Evolutionary conservation across 768 basidiomycete genomes (phyloP).

Genomic region (Clitopilus hobsonii): DNA sequence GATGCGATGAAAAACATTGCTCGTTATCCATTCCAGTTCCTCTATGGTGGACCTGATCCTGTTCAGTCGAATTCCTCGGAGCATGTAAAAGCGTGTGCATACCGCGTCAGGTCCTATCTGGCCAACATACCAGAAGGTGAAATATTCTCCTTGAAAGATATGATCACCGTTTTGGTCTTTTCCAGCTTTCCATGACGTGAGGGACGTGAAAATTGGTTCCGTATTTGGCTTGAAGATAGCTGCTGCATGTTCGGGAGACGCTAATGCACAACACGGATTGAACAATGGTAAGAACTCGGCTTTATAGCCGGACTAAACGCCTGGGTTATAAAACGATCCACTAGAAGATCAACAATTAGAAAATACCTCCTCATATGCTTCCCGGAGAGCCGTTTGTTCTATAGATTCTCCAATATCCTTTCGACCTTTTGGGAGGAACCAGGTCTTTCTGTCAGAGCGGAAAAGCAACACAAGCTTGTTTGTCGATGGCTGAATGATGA

Average conservation of each 20-base stretch:
- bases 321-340: background rate
- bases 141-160: constrained; percentile 41
- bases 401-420: constrained; percentile 65
- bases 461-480: constrained; percentile 48
- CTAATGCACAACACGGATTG: constrained; percentile 36
- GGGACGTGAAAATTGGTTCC: constrained; percentile 43
- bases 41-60: constrained; percentile 34
- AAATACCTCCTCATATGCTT: constrained; percentile 64
- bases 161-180: constrained; percentile 5
- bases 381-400: constrained; percentile 54
- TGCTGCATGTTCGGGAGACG: constrained; percentile 20
- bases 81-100: constrained; percentile 14
- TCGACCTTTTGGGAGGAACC: constrained; percentile 61
- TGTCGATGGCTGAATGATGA: constrained; percentile 56
- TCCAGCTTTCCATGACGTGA: constrained; percentile 21
- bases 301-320: constrained; percentile 44
- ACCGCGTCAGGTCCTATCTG: constrained; percentile 48
- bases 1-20: constrained; percentile 36
- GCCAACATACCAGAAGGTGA: constrained; percentile 53
- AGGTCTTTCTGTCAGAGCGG: constrained; percentile 32
- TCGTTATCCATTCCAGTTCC: constrained; percentile 60
- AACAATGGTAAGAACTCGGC: constrained; percentile 41
- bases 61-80: background rate
- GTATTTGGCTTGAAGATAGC: constrained; percentile 17
- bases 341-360: too few species aligned